Evolutionary conservation across 2,329 filamentous ascomycete species (phyloP), one percentile per base, ranked within the genome.

Genomic region (Neonectria hederae): DNA sequence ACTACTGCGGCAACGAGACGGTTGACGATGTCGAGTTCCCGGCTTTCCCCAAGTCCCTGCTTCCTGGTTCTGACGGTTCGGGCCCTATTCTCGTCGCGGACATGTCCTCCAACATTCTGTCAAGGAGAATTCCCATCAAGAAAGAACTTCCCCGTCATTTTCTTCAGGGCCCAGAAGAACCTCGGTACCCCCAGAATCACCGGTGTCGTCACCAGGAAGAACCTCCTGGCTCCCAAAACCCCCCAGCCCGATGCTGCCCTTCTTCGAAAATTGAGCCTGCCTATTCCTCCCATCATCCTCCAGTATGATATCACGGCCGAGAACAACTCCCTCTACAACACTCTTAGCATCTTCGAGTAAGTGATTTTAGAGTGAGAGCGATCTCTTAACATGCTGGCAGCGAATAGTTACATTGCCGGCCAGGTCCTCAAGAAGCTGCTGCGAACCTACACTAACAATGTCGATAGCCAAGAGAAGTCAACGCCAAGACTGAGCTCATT

Each of bases 91-190:
- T 98, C 6, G 90, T 97, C 5, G 93, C 92, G 21, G 95, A 98
- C 79, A 97, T n/a, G n/a, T 92, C 88, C 51, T 97, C 93, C 63
- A 98, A 97, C 79, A 97, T 98, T 76, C 88, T n/a, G n/a, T 93
- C 92, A 51, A 85, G 93, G 46, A 86, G 85, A 66, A 86, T 97
- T 24, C 90, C 94, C 35, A 86, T 97, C 52, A n/a, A n/a, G n/a
- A n/a, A 84, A 83, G 70, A 94, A 96, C 76, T 97, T 91, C 80
- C 91, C 90, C 1, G 83, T 91, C 70, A 91, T 98, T 76, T 97
- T 97, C 82, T 97, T 94, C 66, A 94, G 94, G 51, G 94, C 94
- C 0, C 95, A 97, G 78, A 97, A 98, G 87, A 97, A 98, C 80
- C 86, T 97, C 11, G 95, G 94, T 28, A 88, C 87, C 3, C 90